A percentile compares a stretch with the other conserved stretches of the same genome.
phyloP scores from a whole-genome alignment of 768 basidiomycete genomes.

The Tylopilus intermedius region DNA sequence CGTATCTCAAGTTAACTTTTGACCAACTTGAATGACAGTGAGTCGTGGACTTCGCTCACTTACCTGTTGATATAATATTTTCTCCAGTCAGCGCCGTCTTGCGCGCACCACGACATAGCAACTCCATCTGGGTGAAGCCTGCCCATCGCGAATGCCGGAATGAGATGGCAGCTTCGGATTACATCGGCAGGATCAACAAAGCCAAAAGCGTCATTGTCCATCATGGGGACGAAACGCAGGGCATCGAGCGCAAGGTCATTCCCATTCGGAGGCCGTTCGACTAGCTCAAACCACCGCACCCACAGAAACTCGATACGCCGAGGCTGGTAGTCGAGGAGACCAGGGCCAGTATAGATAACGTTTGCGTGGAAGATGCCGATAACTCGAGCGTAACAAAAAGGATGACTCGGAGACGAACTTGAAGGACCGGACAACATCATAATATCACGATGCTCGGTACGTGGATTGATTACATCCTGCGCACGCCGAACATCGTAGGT shows the following conservation, averaged over 20 bases:
- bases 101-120: not conserved
- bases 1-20: too few relatives aligned
- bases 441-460: too few relatives aligned
- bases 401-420: too few relatives aligned
- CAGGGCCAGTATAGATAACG: too few relatives aligned
- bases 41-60: too few relatives aligned
- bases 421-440: too few relatives aligned
- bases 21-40: too few relatives aligned
- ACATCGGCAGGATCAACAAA: not conserved
- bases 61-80: not conserved
- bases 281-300: not conserved
- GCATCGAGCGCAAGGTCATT: not conserved
- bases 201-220: not conserved
- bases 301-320: not conserved
- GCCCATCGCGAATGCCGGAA: not conserved
- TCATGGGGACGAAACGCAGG: not conserved
- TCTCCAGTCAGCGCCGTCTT: not conserved
- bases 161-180: not conserved
- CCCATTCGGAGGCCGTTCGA: not conserved
- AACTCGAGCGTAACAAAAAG: too few relatives aligned
- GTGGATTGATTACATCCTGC: too few relatives aligned
- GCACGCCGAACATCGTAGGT: too few relatives aligned
- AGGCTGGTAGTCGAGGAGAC: too few relatives aligned
- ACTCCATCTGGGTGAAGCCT: not conserved
- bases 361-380: too few relatives aligned